Percentiles rank a stretch among this genome's conserved stretches.
Evolutionary conservation across 192 early-diverging fungal species (phyloP).

Genomic region (Podila verticillata): DNA sequence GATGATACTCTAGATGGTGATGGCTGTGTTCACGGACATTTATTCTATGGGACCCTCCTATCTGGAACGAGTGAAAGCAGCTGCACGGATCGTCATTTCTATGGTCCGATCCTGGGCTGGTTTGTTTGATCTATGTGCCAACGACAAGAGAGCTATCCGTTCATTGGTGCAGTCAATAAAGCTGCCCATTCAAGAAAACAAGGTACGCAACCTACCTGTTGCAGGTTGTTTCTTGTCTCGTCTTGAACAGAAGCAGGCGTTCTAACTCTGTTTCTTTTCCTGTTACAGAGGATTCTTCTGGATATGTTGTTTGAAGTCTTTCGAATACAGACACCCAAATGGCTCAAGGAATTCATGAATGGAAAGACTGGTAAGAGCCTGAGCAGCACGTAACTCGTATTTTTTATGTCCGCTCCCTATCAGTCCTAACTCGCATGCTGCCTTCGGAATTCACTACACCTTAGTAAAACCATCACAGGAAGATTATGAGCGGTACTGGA

Average conservation of each 20-base stretch:
- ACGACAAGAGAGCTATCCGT: constrained; percentile 73
- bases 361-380: constrained; percentile 53
- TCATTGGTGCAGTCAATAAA: constrained; percentile 76
- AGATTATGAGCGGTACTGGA: constrained; percentile 36
- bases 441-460: not conserved
- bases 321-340: constrained; percentile 70
- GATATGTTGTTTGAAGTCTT: constrained; percentile 88
- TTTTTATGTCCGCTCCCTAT: not conserved
- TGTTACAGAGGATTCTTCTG: constrained; percentile 73
- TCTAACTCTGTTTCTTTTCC: too few relatives aligned
- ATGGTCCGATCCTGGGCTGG: constrained; percentile 85
- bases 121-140: constrained; percentile 77
- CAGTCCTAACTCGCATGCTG: not conserved
- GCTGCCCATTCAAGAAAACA: constrained; percentile 75
- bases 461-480: constrained; percentile 44
- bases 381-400: constrained; percentile 15
- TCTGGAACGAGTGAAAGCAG: constrained; percentile 73
- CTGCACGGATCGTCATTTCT: constrained; percentile 67
- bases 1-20: constrained; percentile 64
- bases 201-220: constrained; percentile 52
- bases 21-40: constrained; percentile 83
- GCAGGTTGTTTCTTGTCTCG: constrained; percentile 1
- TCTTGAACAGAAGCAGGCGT: not conserved
- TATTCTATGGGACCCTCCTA: constrained; percentile 68
- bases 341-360: constrained; percentile 59